phyloP scores from a whole-genome alignment of 768 basidiomycete species.

The Gymnopilus junonius region DNA sequence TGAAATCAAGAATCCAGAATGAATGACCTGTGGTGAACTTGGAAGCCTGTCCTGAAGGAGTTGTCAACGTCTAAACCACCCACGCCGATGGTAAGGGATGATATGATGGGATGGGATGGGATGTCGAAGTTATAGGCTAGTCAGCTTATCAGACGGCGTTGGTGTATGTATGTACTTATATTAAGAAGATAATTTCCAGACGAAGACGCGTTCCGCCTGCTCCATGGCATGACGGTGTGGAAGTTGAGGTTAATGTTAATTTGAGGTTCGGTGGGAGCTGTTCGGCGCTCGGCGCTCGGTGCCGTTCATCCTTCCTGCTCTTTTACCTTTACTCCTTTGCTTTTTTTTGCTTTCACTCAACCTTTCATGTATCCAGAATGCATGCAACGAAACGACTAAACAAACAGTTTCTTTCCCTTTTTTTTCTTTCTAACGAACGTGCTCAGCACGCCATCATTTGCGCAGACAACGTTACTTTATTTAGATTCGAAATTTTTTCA shows the following conservation, averaged over 20 bases:
- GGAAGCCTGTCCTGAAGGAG: neutral
- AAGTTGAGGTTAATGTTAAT: neutral
- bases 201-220: neutral
- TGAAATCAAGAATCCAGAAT: neutral
- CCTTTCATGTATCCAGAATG: no score
- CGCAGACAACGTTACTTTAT: neutral
- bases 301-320: neutral
- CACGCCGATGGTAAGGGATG: neutral
- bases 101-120: neutral
- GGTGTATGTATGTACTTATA: no score
- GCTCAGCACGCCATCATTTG: neutral
- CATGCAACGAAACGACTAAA: no score
- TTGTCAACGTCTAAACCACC: neutral
- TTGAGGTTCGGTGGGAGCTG: neutral
- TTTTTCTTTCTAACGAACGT: no score
- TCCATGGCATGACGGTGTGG: neutral
- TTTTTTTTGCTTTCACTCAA: no score
- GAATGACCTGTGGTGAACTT: no score
- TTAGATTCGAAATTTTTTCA: neutral
- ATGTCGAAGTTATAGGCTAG: neutral
- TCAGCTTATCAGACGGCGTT: no score
- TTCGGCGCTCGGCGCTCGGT: no score
- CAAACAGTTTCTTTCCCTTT: no score
- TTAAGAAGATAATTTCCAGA: neutral
- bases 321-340: neutral